Evolutionary conservation across 768 basidiomycete species (phyloP), one percentile per base, ranked within the genome.

Genomic region (Hericium alpestre): DNA sequence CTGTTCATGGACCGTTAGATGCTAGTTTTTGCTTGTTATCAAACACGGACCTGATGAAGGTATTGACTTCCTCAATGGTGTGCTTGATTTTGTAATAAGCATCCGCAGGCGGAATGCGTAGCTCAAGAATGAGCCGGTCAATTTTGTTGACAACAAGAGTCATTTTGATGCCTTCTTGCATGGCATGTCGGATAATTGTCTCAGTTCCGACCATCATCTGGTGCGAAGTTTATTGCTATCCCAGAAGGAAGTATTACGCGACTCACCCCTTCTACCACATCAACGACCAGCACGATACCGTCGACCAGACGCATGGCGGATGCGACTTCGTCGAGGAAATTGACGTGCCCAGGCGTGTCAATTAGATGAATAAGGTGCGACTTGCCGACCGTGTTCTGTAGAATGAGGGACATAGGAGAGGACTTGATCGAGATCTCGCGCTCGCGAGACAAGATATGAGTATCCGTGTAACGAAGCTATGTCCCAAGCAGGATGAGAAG

Each of bases 1-100:
- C 87, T 89, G 40, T 39, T 12, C n/a, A 38, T 10, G 23, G 53
- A 40, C 20, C 50, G 3, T 52, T 48, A 20, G 39, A 53, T 8
- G 41, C 12, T 32, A 32, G 32, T 5, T 32, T 10, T 7, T 32
- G 32, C 8, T 8, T 32, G 4, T 7, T 9, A n/a, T 46, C 20
- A 9, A 57, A 65, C 76, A 59, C 56, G 15, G 23, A 93, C 91
- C 91, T 87, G 67, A 99, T 97, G 70, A 94, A 87, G 1, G 86
- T 90, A 70, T 99, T 99, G 54, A 99, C 86, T 70, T 99, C 96
- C 68, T 99, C 96, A 56, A 99, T 95, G 2, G 94, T 97, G 69
- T 98, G 95, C 70, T 92, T 95, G 63, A 99, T 92, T 78, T 99
- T 99, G 75, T 94, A 97, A 75, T 91, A 99, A 0, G 96, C 96